These are phyloP conservation scores for Cochliopodium minus DNA, from an alignment of 208 protist genomes.

Conservation along the genomic window DNA sequence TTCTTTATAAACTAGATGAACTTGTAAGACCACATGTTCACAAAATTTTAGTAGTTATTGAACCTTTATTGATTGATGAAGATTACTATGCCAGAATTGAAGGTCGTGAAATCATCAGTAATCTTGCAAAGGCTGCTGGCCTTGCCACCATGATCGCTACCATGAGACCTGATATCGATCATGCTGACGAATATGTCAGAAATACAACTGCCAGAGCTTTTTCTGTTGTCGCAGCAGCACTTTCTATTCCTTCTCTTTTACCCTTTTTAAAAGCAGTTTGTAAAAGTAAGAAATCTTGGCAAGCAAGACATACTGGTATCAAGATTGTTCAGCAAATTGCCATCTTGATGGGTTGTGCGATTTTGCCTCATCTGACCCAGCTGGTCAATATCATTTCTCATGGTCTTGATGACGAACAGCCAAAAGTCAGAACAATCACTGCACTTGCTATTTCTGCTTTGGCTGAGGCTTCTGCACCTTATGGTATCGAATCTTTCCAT, in stretches of 20 bases:
- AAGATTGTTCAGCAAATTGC: conserved; percentile 92
- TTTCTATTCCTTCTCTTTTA: conserved; percentile 81
- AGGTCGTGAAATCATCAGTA: conserved; percentile 91
- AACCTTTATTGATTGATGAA: conserved; percentile 91
- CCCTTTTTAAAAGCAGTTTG: conserved; percentile 90
- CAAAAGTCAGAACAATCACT: conserved; percentile 80
- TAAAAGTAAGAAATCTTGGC: conserved; percentile 75
- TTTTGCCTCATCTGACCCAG: conserved; percentile 76
- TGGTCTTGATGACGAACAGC: conserved; percentile 76
- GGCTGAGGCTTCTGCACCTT: conserved; percentile 84
- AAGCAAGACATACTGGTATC: conserved; percentile 85
- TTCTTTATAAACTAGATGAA: conserved; percentile 91
- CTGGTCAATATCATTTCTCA: conserved; percentile 82
- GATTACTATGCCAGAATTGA: conserved; percentile 92
- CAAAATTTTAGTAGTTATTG: conserved; percentile 95
- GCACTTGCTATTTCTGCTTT: conserved; percentile 80
- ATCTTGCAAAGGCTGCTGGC: conserved; percentile 93
- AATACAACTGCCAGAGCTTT: conserved; percentile 93
- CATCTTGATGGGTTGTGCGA: conserved; percentile 80
- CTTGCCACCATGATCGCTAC: conserved; percentile 87
- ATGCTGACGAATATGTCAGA: conserved; percentile 86
- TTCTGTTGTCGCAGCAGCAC: conserved; percentile 79
- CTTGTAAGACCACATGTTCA: conserved; percentile 83
- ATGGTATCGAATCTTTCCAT: conserved; percentile 93
- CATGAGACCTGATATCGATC: conserved; percentile 91